These are phyloP conservation scores for Fraxinus albicans DNA, from an alignment of 305 asterid genomes.

Conservation along the genomic window DNA sequence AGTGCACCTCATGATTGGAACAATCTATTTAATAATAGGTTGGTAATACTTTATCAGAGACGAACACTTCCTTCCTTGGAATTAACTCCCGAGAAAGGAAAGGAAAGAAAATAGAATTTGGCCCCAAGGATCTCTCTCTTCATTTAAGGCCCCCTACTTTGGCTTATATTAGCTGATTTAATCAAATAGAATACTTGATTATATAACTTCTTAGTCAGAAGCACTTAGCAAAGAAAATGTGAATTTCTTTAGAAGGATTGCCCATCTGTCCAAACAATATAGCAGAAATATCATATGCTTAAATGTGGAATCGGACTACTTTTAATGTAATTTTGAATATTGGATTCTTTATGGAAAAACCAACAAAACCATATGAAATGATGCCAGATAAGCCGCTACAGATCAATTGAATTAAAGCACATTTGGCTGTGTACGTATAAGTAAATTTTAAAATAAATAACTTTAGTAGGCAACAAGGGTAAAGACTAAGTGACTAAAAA, in stretches of 20 bases:
- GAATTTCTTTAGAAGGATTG: not conserved
- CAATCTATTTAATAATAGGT: not conserved
- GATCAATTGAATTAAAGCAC: not conserved
- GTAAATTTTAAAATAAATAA: not conserved
- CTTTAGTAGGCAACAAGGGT: not conserved
- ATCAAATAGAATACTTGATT: not conserved
- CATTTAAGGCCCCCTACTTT: not conserved
- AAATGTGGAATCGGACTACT: not conserved
- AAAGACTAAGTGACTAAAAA: not conserved
- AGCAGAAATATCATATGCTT: not conserved
- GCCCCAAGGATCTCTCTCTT: not conserved
- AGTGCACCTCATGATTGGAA: not conserved
- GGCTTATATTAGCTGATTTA: not conserved
- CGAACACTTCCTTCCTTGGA: not conserved
- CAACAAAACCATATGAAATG: not conserved
- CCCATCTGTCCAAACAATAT: not conserved
- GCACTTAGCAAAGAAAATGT: not conserved
- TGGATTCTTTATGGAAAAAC: not conserved
- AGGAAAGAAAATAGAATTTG: not conserved
- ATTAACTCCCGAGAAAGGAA: not conserved
- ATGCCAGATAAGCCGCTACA: not conserved
- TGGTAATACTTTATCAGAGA: not conserved
- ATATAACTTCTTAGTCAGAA: not conserved
- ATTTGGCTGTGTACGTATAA: not conserved
- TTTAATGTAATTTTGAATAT: not conserved